These are phyloP conservation scores for Lecanicillium sp. DNA, from an alignment of 2,329 filamentous ascomycete genomes.

Conservation along the genomic window DNA sequence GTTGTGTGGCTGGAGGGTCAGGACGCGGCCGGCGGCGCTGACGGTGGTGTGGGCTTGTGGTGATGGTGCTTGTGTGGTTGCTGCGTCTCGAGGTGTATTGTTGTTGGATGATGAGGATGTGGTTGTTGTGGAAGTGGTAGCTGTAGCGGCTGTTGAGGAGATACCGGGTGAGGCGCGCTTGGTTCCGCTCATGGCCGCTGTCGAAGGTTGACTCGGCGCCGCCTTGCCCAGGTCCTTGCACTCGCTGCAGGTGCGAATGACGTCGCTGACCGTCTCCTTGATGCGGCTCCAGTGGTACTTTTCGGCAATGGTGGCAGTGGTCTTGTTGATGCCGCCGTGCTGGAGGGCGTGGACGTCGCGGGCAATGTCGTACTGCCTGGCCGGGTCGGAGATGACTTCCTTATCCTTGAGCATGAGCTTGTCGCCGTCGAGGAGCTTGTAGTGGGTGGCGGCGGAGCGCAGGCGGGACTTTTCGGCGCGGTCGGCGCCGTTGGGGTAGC, in stretches of 20 bases:
- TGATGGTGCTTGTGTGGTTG: slow-evolving; percentile 5
- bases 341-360: slow-evolving; percentile 63
- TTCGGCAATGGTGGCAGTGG: slow-evolving; percentile 86
- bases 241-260: slow-evolving; percentile 84
- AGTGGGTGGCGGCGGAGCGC: slow-evolving; percentile 88
- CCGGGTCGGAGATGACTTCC: slow-evolving; percentile 87
- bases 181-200: slow-evolving; percentile 13
- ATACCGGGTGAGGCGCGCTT: slow-evolving; percentile 2
- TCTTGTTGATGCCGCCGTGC: slow-evolving; percentile 97
- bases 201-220: slow-evolving; percentile 11
- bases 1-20: slow-evolving; percentile 11
- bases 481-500: slow-evolving; percentile 89
- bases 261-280: slow-evolving; percentile 92
- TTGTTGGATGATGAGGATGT: neutral
- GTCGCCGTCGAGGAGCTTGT: slow-evolving; percentile 72
- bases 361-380: slow-evolving; percentile 85
- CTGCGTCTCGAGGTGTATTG: neutral
- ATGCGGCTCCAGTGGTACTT: slow-evolving; percentile 97
- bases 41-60: slow-evolving; percentile 9
- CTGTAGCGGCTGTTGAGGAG: neutral
- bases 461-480: slow-evolving; percentile 92
- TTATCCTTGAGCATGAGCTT: slow-evolving; percentile 96
- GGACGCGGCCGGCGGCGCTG: slow-evolving; percentile 9
- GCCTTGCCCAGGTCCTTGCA: slow-evolving; percentile 75
- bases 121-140: neutral